Evolutionary conservation across 352 stramenopile genomes (phyloP).

Genomic region (Blastocystis sp.): DNA sequence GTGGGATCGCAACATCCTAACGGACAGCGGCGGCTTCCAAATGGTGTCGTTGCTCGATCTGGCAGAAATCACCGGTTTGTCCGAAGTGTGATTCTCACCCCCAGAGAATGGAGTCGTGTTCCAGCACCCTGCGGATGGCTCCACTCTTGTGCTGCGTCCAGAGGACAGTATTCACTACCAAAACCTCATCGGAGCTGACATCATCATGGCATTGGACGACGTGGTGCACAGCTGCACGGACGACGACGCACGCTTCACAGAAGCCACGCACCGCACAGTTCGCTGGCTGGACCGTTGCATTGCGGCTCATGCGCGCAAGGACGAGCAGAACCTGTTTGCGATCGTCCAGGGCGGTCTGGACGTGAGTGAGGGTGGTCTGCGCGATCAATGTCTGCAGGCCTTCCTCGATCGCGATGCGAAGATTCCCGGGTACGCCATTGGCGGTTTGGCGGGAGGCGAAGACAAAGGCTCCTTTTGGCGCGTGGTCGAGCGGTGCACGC

Average conservation of each 20-base stretch:
- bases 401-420: constrained; percentile 81
- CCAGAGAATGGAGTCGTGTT: constrained; percentile 83
- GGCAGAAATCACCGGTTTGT: constrained; percentile 83
- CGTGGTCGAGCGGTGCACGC: constrained; percentile 79
- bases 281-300: constrained; percentile 92
- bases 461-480: constrained; percentile 88
- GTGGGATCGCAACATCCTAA: constrained; percentile 88
- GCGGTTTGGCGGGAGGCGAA: constrained; percentile 85
- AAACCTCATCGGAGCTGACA: constrained; percentile 92
- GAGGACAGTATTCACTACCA: constrained; percentile 87
- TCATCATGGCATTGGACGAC: constrained; percentile 97
- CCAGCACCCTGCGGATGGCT: constrained; percentile 84
- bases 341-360: constrained; percentile 93
- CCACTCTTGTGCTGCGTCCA: constrained; percentile 86
- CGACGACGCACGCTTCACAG: constrained; percentile 83
- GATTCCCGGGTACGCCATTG: constrained; percentile 90
- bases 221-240: constrained; percentile 85
- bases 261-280: constrained; percentile 86
- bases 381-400: constrained; percentile 86
- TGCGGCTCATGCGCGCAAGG: constrained; percentile 78
- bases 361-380: constrained; percentile 81
- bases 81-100: not conserved
- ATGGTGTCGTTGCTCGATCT: constrained; percentile 92
- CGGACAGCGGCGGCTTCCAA: constrained; percentile 94
- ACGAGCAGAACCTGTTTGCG: constrained; percentile 88